Conservation (phyloP, 371 early-diverging fungal species). For the Mortierella sp. region DNA sequence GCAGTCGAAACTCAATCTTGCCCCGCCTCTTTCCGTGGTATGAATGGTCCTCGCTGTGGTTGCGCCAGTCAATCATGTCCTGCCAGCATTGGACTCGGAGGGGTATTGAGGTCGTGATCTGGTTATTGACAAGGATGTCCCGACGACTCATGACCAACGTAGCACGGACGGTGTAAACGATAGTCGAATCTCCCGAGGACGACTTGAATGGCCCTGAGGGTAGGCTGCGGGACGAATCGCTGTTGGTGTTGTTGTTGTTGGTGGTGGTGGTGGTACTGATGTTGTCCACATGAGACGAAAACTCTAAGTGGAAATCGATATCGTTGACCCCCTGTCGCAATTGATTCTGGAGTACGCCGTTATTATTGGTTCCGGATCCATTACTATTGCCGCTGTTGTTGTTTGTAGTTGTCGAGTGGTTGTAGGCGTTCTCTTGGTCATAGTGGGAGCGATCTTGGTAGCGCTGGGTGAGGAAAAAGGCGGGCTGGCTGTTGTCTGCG, state of each 20-base stretch:
- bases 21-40: slow-evolving; percentile 46
- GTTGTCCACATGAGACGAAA: slow-evolving; percentile 37
- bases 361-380: background rate
- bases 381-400: background rate
- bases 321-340: slow-evolving; percentile 45
- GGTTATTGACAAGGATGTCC: slow-evolving; percentile 49
- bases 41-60: slow-evolving; percentile 36
- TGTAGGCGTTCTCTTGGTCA: background rate
- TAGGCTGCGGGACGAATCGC: slow-evolving; percentile 14
- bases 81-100: slow-evolving; percentile 52
- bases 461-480: background rate
- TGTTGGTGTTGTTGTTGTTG: background rate
- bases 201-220: slow-evolving; percentile 46
- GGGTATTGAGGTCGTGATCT: slow-evolving; percentile 29
- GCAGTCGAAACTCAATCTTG: slow-evolving; percentile 48
- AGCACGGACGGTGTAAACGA: slow-evolving; percentile 31
- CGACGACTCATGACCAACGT: slow-evolving; percentile 35
- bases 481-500: background rate
- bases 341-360: slow-evolving; percentile 16
- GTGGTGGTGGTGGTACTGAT: background rate
- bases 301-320: slow-evolving; percentile 43
- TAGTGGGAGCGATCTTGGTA: too few relatives aligned
- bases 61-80: slow-evolving; percentile 35
- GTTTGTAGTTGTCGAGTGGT: background rate
- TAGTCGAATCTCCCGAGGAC: slow-evolving; percentile 20